Base-by-base conservation (phyloP, 2,329 filamentous ascomycete species). In the Cladosporium phlei region DNA sequence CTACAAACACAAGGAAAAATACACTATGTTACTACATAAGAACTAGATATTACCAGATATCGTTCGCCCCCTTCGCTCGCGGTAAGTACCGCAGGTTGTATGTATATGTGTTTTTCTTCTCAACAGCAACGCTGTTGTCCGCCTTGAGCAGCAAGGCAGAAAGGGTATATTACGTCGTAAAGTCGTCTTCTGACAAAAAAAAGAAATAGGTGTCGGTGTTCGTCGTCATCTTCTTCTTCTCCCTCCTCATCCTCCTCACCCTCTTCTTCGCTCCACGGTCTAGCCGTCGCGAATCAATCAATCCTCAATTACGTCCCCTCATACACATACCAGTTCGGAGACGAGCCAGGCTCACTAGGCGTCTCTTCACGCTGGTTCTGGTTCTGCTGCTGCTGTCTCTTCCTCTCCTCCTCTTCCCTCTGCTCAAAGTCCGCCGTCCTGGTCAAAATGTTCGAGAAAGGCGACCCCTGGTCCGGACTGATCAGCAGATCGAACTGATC, bases 11-110 rank as follows among this genome's bases (percentile, higher is more conserved):
- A 37, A 16, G 32, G 32, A 45, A 45, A 43, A 17, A 21, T 33
- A 34, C 17, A 22, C 40, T 45, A 45, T 35, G 40, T n/a, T n/a
- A n/a, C n/a, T n/a, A n/a, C n/a, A n/a, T n/a, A n/a, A n/a, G n/a
- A n/a, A 45, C 40, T 45, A 45, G 40, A 45, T 45, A 45, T 45
- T 45, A 45, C 40, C 40, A 45, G 40, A 45, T 45, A 45, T 45
- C 40, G 32, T 21, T 14, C 17, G 33, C 33, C 12, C 33, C 12
- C 20, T 17, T 33, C 29, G 30, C 32, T 32, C 19, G 30, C 40
- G 24, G 40, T 45, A 32, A 29, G 37, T 22, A 45, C 40, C 32
- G 30, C 30, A 34, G 35, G 40, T 45, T 17, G 24, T 30, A 14
- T 16, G n/a, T 6, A 21, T 27, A 21, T 33, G n/a, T n/a, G n/a